These are phyloP conservation scores for Coix lacrymajobi DNA, from an alignment of 176 grass and related monocot genomes.

Conservation along the genomic window DNA sequence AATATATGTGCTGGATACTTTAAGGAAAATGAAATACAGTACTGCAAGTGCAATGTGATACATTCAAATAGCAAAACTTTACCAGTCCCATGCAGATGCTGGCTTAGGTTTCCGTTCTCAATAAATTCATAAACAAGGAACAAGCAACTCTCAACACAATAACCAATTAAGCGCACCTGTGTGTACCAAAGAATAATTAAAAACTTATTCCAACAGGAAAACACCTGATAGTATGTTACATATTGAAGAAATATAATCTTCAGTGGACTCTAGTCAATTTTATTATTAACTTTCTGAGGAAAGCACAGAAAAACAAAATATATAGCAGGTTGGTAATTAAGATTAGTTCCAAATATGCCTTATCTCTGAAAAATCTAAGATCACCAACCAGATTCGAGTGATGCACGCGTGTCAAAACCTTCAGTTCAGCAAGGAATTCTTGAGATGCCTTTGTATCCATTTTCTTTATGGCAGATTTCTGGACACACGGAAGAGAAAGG, in stretches of 20 bases:
- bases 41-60: not conserved
- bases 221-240: not conserved
- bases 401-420: conserved; percentile 72
- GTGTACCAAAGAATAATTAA: not conserved
- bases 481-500: conserved; percentile 1
- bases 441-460: conserved; percentile 65
- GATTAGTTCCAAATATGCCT: not conserved
- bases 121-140: conserved; percentile 75
- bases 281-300: not conserved
- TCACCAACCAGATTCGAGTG: conserved; percentile 69
- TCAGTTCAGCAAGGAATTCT: conserved; percentile 77
- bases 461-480: conserved; percentile 80
- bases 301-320: not conserved
- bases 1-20: not conserved
- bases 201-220: not conserved
- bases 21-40: not conserved
- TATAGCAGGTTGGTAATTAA: not conserved
- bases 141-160: conserved; percentile 55
- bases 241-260: not conserved
- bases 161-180: conserved; percentile 73
- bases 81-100: conserved; percentile 61
- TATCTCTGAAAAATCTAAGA: not conserved
- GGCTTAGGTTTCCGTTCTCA: conserved; percentile 72
- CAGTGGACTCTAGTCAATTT: not conserved
- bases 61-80: conserved; percentile 15